Percentiles rank a stretch among this genome's conserved stretches.
These are phyloP conservation scores for Hygrocybe punicea DNA, from an alignment of 768 basidiomycete genomes.

Conservation along the genomic window DNA sequence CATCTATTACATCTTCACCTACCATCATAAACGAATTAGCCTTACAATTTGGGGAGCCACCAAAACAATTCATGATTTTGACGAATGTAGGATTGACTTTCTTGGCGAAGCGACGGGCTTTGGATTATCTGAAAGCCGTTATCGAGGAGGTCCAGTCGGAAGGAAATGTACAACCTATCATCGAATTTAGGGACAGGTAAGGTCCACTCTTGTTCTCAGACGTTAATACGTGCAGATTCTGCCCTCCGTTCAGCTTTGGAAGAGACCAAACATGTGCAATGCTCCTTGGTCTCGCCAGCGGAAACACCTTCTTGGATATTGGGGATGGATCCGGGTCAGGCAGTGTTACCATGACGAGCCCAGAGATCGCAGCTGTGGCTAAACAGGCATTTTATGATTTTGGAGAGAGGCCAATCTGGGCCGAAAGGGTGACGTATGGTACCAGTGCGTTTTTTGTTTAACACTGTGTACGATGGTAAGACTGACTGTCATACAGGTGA, in stretches of 20 bases:
- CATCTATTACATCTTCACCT: slow-evolving; percentile 37
- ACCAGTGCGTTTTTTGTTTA: slow-evolving; percentile 45
- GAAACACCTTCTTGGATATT: slow-evolving; percentile 73
- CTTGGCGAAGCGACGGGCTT: slow-evolving; percentile 72
- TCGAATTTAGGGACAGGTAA: slow-evolving; percentile 79
- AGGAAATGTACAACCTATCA: slow-evolving; percentile 71
- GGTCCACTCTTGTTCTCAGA: neutral
- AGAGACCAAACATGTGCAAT: slow-evolving; percentile 91
- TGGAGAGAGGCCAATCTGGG: slow-evolving; percentile 79
- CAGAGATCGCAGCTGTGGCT: slow-evolving; percentile 67
- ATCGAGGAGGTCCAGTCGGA: slow-evolving; percentile 80
- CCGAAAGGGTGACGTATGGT: slow-evolving; percentile 74
- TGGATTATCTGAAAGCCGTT: slow-evolving; percentile 80
- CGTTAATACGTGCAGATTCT: slow-evolving; percentile 3
- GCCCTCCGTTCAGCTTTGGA: slow-evolving; percentile 61
- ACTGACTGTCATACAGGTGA: slow-evolving; percentile 43
- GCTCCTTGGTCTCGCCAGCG: slow-evolving; percentile 81
- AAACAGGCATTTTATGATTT: slow-evolving; percentile 86
- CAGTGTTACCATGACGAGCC: slow-evolving; percentile 47
- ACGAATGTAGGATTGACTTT: slow-evolving; percentile 84
- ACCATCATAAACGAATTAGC: slow-evolving; percentile 75
- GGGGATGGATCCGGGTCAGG: slow-evolving; percentile 39
- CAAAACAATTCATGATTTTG: slow-evolving; percentile 81
- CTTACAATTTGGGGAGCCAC: slow-evolving; percentile 69
- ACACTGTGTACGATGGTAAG: slow-evolving; percentile 3